These are phyloP conservation scores for Phoma sp. DNA, from an alignment of 2,329 filamentous ascomycete genomes.

Conservation along the genomic window DNA sequence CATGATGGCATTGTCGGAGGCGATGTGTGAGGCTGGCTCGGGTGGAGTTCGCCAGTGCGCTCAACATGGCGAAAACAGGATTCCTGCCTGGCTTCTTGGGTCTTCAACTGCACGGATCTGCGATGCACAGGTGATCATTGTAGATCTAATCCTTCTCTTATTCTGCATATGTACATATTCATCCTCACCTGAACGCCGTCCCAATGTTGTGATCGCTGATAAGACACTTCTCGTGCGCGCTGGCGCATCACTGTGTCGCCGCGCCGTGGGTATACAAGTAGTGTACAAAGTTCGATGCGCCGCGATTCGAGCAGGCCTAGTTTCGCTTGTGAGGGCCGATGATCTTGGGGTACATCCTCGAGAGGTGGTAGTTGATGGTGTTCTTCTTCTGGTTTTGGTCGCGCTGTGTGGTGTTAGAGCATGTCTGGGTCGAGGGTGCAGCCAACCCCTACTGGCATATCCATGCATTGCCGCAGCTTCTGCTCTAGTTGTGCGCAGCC, in stretches of 20 bases:
- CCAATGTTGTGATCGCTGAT: constrained; percentile 25
- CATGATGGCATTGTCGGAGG: constrained; percentile 10
- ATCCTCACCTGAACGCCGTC: constrained; percentile 25
- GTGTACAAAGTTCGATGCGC: constrained; percentile 31
- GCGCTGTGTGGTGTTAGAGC: constrained; percentile 56
- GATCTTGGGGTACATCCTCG: constrained; percentile 77
- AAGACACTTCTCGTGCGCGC: constrained; percentile 27
- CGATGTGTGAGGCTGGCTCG: constrained; percentile 1
- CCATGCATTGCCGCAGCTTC: constrained; percentile 75
- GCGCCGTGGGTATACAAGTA: constrained; percentile 32
- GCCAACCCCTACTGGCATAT: constrained; percentile 69
- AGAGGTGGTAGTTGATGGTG: constrained; percentile 90
- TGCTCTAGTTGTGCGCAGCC: constrained; percentile 68
- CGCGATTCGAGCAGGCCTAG: constrained; percentile 36
- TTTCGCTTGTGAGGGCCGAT: constrained; percentile 74
- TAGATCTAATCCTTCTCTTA: constrained; percentile 13
- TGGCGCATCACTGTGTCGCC: constrained; percentile 17
- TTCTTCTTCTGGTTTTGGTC: constrained; percentile 68
- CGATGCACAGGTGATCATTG: constrained; percentile 3
- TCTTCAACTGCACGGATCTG: constrained; percentile 3
- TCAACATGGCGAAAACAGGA: constrained; percentile 1
- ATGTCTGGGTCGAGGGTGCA: not conserved
- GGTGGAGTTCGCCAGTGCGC: not conserved
- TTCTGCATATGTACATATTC: constrained; percentile 23
- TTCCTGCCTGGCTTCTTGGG: not conserved